phyloP scores from a whole-genome alignment of 441 rosid genomes.

The Populus tomentosa region DNA sequence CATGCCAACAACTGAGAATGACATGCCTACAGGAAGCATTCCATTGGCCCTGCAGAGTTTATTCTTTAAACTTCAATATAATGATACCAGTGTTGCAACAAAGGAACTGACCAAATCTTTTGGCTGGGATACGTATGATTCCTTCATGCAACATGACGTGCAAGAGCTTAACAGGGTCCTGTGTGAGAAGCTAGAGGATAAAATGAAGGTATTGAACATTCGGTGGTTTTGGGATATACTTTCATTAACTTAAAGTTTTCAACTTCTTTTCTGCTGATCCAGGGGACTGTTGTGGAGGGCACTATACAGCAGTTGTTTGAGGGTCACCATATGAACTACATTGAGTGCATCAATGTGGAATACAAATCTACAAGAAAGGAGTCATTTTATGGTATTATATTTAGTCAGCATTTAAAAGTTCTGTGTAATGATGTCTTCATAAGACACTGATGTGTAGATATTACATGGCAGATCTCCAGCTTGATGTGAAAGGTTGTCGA shows the following conservation, averaged over 20 bases:
- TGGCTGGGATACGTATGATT: conserved; percentile 97
- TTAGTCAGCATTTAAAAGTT: conserved; percentile 9
- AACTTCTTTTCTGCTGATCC: conserved; percentile 14
- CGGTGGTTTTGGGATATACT: conserved; percentile 4
- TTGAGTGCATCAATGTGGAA: conserved; percentile 92
- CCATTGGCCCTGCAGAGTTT: conserved; percentile 91
- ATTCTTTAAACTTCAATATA: conserved; percentile 88
- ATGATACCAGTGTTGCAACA: conserved; percentile 82
- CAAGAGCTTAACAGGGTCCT: conserved; percentile 90
- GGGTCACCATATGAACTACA: conserved; percentile 92
- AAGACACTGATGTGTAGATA: conserved; percentile 10
- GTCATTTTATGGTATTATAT: conserved; percentile 70
- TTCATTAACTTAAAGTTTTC: conserved; percentile 10
- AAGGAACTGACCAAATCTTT: conserved; percentile 86
- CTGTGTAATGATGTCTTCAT: background rate
- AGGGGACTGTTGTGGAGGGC: conserved; percentile 98
- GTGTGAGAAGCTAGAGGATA: conserved; percentile 91
- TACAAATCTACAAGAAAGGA: conserved; percentile 91
- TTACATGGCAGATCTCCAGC: conserved; percentile 76
- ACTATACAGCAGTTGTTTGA: conserved; percentile 89
- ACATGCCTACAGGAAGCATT: conserved; percentile 80
- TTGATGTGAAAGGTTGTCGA: conserved; percentile 95
- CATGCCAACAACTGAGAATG: conserved; percentile 96
- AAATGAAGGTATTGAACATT: conserved; percentile 70
- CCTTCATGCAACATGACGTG: conserved; percentile 95